Evolutionary conservation across 768 basidiomycete species (phyloP), one percentile per base, ranked within the genome.

Genomic region (Leccinellum albellum): DNA sequence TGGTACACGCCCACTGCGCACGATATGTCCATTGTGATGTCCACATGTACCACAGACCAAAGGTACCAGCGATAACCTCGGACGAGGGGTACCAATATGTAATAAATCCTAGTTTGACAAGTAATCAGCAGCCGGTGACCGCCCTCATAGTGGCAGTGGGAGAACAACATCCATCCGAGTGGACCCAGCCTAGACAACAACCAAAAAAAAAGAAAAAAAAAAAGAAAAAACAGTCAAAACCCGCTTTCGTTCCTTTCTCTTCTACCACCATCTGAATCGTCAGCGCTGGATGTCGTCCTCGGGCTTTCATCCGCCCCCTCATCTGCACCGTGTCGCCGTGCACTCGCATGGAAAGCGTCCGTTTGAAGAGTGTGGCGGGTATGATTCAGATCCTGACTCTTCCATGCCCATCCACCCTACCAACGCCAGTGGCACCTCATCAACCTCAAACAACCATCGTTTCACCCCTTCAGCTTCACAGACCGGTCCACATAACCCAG

Each of bases 401-500:
- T 37, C 71, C 63, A 65, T 71, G 67, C 61, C 67, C 58, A 56
- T 56, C 54, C 61, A 64, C 46, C 57, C 63, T 54, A 51, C 62
- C 26, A 50, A 20, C 40, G 10, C 65, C 9, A 71, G 66, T 58
- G 70, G 67, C 57, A 67, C 70, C n/a, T 59, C 65, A n/a, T 58
- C 60, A 23, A 61, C 71, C 15, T 58, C 61, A 9, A 56, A 37
- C 48, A 51, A 42, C 32, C 55, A 26, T 31, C 66, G 55, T 37
- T 58, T 61, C 21, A 26, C 65, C 14, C 15, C 66, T 2, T 23
- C 55, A 24, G 8, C 55, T 24, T 51, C 37, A 3, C 35, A 54
- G 5, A 23, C 50, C 37, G 52, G 53, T 65, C 62, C 64, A 69
- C 74, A 66, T 51, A 73, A 73, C 62, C 74, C 76, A 48, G 79